Conservation (phyloP, 108 stramenopile species). For the Phaeodactylum tricornutum region DNA sequence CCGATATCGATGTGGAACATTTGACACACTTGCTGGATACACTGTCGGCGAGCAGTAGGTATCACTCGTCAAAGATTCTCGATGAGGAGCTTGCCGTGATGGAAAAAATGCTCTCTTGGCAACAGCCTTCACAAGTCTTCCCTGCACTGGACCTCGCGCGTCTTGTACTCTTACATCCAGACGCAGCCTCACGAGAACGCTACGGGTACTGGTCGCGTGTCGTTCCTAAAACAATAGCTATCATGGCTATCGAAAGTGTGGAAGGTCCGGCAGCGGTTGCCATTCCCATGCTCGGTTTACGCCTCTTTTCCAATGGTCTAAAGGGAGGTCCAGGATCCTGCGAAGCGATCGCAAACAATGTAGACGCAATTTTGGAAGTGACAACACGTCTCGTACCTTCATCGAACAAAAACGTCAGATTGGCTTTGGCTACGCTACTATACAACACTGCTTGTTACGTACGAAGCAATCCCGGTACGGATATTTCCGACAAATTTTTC, state of each 20-base stretch:
- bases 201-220: constrained; percentile 40
- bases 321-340: constrained; percentile 61
- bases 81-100: constrained; percentile 34
- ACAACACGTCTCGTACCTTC: constrained; percentile 34
- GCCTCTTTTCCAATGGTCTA: constrained; percentile 67
- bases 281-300: constrained; percentile 73
- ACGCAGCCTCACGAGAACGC: constrained; percentile 34
- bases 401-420: constrained; percentile 69
- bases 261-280: constrained; percentile 55
- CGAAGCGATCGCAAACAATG: constrained; percentile 28
- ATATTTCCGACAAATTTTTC: no score
- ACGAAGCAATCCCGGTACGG: no score
- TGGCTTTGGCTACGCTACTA: constrained; percentile 64
- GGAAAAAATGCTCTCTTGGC: constrained; percentile 35
- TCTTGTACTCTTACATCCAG: constrained; percentile 57
- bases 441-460: constrained; percentile 63
- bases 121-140: constrained; percentile 45
- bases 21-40: constrained; percentile 31
- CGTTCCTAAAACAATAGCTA: constrained; percentile 1
- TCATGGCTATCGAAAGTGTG: constrained; percentile 10
- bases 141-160: constrained; percentile 78
- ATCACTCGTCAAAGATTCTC: constrained; percentile 58
- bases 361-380: constrained; percentile 1
- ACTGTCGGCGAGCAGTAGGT: constrained; percentile 58
- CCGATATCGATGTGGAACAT: constrained; percentile 22